Evolutionary conservation across 2,329 filamentous ascomycete species (phyloP).

Genomic region (Xylaria multiplex): DNA sequence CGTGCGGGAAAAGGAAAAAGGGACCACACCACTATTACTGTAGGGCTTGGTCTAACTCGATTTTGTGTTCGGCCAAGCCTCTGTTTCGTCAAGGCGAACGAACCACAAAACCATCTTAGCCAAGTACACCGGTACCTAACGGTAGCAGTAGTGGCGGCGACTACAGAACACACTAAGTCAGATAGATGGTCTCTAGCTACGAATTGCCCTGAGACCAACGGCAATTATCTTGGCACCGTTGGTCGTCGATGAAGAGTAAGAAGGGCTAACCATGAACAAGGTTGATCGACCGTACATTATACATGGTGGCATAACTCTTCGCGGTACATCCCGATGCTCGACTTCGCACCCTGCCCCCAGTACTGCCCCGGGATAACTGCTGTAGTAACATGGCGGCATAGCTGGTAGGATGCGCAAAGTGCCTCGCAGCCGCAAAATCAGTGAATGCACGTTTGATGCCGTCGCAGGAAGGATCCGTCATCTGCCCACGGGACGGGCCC

Average conservation of each 20-base stretch:
- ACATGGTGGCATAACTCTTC: slow-evolving; percentile 12
- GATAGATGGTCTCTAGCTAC: slow-evolving; percentile 9
- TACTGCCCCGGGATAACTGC: slow-evolving; percentile 1
- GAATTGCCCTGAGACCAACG: slow-evolving; percentile 21
- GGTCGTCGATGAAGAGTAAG: neutral
- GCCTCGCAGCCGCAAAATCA: slow-evolving; percentile 32
- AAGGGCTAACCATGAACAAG: slow-evolving; percentile 7
- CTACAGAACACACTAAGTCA: slow-evolving; percentile 10
- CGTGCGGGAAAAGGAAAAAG: slow-evolving; percentile 30
- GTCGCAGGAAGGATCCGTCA: slow-evolving; percentile 45
- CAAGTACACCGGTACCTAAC: slow-evolving; percentile 9
- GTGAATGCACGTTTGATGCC: slow-evolving; percentile 32
- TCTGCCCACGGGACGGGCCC: slow-evolving; percentile 38
- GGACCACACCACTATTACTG: slow-evolving; percentile 33
- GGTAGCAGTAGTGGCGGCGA: slow-evolving; percentile 14
- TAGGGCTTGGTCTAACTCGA: slow-evolving; percentile 37
- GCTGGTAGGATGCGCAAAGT: slow-evolving; percentile 28
- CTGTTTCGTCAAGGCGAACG: slow-evolving; percentile 18
- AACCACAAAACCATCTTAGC: slow-evolving; percentile 29
- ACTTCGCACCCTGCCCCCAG: neutral
- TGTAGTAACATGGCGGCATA: slow-evolving; percentile 14
- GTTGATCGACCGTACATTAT: slow-evolving; percentile 8
- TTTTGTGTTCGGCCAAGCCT: slow-evolving; percentile 27
- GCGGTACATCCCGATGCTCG: slow-evolving; percentile 20
- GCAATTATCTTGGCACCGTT: slow-evolving; percentile 9